phyloP scores from a whole-genome alignment of 768 basidiomycete species.

The Tricholoma saponaceum region DNA sequence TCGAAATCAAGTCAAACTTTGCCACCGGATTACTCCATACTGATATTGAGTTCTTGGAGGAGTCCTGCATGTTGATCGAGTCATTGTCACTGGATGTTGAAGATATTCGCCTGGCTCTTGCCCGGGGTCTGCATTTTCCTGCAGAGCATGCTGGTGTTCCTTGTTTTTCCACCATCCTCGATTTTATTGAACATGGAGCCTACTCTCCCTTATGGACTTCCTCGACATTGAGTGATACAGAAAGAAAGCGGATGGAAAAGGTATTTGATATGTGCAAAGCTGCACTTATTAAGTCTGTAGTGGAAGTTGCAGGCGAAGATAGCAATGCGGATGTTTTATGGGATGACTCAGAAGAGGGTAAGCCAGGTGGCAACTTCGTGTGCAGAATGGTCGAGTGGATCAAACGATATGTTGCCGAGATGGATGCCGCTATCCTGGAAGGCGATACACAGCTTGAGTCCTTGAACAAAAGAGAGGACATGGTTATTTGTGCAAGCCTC shows the following conservation, averaged over 20 bases:
- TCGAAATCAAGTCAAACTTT: constrained; percentile 35
- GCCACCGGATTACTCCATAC: constrained; percentile 47
- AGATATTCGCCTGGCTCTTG: constrained; percentile 68
- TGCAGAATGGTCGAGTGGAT: constrained; percentile 76
- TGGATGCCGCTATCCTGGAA: constrained; percentile 22
- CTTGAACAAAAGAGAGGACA: constrained; percentile 52
- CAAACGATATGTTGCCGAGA: constrained; percentile 44
- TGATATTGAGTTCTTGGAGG: constrained; percentile 72
- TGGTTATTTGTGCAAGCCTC: constrained; percentile 79
- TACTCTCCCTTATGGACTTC: constrained; percentile 65
- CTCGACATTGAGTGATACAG: constrained; percentile 39
- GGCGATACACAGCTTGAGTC: background rate
- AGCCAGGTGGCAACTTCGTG: constrained; percentile 71
- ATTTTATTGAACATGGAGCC: constrained; percentile 70
- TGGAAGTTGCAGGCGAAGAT: constrained; percentile 82
- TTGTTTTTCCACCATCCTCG: constrained; percentile 59
- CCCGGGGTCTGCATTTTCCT: constrained; percentile 58
- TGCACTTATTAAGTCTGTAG: constrained; percentile 79
- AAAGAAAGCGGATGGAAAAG: constrained; percentile 60
- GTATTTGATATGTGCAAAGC: constrained; percentile 81
- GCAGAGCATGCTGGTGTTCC: constrained; percentile 51
- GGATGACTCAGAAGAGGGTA: constrained; percentile 51
- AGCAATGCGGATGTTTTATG: constrained; percentile 76
- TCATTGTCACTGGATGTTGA: constrained; percentile 76
- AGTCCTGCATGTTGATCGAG: constrained; percentile 72